Evolutionary conservation across 352 stramenopile genomes (phyloP).

Genomic region (Blastocystis hominis): DNA sequence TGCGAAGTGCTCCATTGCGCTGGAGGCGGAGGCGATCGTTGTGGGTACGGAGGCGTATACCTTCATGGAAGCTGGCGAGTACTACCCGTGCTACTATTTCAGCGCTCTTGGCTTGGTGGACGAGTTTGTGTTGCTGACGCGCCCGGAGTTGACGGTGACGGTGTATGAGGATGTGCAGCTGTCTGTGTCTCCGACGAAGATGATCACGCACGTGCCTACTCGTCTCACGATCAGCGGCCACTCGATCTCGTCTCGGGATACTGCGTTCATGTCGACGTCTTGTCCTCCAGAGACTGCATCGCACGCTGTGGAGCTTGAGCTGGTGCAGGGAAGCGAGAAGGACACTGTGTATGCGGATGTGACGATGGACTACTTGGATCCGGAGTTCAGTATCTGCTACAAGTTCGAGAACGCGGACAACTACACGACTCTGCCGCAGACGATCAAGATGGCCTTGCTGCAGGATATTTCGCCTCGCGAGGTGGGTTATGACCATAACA

Average conservation of each 20-base stretch:
- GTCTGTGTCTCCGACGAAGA: background rate
- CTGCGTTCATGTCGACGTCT: background rate
- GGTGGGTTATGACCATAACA: background rate
- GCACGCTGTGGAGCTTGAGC: background rate
- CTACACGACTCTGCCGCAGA: background rate
- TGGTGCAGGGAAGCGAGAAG: background rate
- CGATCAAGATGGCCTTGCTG: conserved; percentile 10
- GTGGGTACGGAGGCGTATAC: conserved; percentile 13
- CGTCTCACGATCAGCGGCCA: background rate
- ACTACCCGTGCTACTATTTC: conserved; percentile 55
- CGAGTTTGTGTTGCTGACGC: conserved; percentile 26
- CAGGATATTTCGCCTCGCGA: background rate
- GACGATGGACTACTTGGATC: conserved; percentile 15
- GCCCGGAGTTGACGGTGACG: conserved; percentile 9
- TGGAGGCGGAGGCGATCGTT: background rate
- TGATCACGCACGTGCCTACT: conserved; percentile 16
- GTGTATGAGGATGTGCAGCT: background rate
- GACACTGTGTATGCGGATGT: conserved; percentile 39
- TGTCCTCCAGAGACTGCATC: conserved; percentile 6
- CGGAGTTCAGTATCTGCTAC: conserved; percentile 19
- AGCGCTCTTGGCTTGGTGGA: background rate
- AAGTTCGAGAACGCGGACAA: conserved; percentile 1
- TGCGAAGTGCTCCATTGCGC: background rate
- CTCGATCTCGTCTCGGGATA: background rate
- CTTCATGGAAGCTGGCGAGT: conserved; percentile 7